These are phyloP conservation scores for Cryptosporidium sp. DNA, from an alignment of 169 alveolate genomes.

Conservation along the genomic window DNA sequence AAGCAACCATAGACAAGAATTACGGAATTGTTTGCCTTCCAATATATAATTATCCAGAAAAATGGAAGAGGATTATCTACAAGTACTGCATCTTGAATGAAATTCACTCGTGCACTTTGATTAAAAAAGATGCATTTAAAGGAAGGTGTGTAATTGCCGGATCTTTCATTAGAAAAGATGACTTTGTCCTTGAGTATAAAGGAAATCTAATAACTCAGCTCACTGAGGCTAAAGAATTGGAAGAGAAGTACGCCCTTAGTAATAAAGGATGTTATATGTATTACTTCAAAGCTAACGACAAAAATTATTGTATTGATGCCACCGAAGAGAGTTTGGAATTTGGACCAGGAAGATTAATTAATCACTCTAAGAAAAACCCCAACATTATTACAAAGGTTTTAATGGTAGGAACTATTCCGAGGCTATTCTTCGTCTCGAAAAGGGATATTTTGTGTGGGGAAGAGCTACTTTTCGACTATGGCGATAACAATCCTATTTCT, in stretches of 20 bases:
- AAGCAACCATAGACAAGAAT: slow-evolving; percentile 8
- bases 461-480: slow-evolving; percentile 89
- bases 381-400: slow-evolving; percentile 84
- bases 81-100: slow-evolving; percentile 61
- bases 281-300: slow-evolving; percentile 84
- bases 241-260: slow-evolving; percentile 17
- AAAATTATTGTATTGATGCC: slow-evolving; percentile 88
- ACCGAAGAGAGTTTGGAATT: slow-evolving; percentile 86
- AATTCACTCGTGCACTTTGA: slow-evolving; percentile 48
- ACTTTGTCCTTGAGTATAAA: slow-evolving; percentile 87
- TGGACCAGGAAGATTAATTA: slow-evolving; percentile 89
- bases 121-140: slow-evolving; percentile 76
- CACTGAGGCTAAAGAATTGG: slow-evolving; percentile 15
- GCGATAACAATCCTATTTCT: slow-evolving; percentile 86
- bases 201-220: slow-evolving; percentile 86
- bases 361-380: slow-evolving; percentile 88
- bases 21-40: slow-evolving; percentile 25
- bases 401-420: slow-evolving; percentile 78
- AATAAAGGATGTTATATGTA: slow-evolving; percentile 86
- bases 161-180: slow-evolving; percentile 84
- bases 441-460: slow-evolving; percentile 86
- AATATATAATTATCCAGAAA: slow-evolving; percentile 38
- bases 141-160: slow-evolving; percentile 91
- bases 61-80: slow-evolving; percentile 72
- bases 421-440: slow-evolving; percentile 85